Evolutionary conservation across 352 stramenopile species (phyloP).

Genomic region (Phytophthora palmivora): DNA sequence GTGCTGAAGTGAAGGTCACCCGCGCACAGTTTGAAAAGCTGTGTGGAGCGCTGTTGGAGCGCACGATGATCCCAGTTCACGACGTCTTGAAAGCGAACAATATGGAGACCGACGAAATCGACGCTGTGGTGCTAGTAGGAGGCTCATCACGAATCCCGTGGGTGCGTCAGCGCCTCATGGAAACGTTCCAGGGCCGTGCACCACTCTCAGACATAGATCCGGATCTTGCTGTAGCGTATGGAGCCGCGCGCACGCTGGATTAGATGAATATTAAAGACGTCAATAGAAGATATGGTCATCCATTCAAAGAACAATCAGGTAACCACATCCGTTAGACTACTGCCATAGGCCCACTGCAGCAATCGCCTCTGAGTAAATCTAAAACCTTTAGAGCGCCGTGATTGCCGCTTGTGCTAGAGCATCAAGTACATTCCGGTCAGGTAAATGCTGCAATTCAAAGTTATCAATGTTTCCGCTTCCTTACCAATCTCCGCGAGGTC

Average conservation of each 20-base stretch:
- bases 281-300: conserved; percentile 22
- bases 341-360: no score
- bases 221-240: conserved; percentile 72
- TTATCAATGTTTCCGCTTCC: conserved; percentile 8
- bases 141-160: conserved; percentile 67
- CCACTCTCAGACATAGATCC: conserved; percentile 69
- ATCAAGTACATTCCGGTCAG: not conserved
- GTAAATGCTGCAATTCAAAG: conserved; percentile 7
- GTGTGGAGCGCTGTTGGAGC: conserved; percentile 51
- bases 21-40: conserved; percentile 58
- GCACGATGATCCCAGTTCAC: conserved; percentile 60
- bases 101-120: conserved; percentile 60
- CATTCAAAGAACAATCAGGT: conserved; percentile 10
- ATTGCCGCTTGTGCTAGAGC: conserved; percentile 38
- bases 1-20: conserved; percentile 44
- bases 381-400: conserved; percentile 36
- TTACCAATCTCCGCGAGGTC: conserved; percentile 56
- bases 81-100: conserved; percentile 65
- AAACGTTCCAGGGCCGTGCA: conserved; percentile 54
- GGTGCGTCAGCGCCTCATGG: conserved; percentile 50
- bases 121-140: conserved; percentile 67
- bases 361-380: not conserved
- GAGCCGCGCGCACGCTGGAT: conserved; percentile 61
- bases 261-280: conserved; percentile 30
- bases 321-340: not conserved